A percentile compares a stretch with the other conserved stretches of the same genome.
These are phyloP conservation scores for Roridomyces roridus DNA, from an alignment of 768 basidiomycete genomes.

Conservation along the genomic window DNA sequence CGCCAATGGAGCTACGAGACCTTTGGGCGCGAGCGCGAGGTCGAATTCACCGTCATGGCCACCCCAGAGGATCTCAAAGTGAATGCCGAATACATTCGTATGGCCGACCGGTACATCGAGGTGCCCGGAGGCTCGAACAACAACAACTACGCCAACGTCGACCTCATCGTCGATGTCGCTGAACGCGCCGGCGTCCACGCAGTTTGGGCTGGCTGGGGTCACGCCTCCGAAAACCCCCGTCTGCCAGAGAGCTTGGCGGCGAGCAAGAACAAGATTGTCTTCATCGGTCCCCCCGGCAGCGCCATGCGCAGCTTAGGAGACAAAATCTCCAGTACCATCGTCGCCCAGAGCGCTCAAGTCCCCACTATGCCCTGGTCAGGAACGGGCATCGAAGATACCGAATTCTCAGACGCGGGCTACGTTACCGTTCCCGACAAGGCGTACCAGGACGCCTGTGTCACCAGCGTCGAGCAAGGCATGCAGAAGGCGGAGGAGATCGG, in stretches of 20 bases:
- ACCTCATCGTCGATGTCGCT: constrained; percentile 97
- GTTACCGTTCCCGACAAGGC: constrained; percentile 94
- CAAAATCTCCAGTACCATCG: constrained; percentile 99
- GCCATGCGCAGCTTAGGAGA: constrained; percentile 99
- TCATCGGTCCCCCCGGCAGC: constrained; percentile 98
- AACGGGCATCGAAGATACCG: constrained; percentile 88
- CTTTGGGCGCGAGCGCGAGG: constrained; percentile 92
- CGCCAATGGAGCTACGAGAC: constrained; percentile 99
- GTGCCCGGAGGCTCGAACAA: constrained; percentile 98
- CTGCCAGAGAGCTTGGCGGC: constrained; percentile 92
- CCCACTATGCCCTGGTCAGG: constrained; percentile 99
- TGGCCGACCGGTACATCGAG: constrained; percentile 99
- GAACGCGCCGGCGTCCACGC: constrained; percentile 98
- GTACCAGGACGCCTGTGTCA: constrained; percentile 89
- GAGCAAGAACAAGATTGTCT: constrained; percentile 95
- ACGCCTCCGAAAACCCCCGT: constrained; percentile 98
- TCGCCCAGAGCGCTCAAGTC: constrained; percentile 94
- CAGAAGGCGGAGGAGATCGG: constrained; percentile 86
- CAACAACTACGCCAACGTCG: constrained; percentile 99
- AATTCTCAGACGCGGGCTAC: constrained; percentile 83
- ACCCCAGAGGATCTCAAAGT: constrained; percentile 98
- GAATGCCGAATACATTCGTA: constrained; percentile 99
- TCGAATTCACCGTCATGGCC: constrained; percentile 99
- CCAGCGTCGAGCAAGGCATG: constrained; percentile 86
- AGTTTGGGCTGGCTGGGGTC: constrained; percentile 99